Evolutionary conservation across 768 basidiomycete genomes (phyloP).

Genomic region (Trametes elegans): DNA sequence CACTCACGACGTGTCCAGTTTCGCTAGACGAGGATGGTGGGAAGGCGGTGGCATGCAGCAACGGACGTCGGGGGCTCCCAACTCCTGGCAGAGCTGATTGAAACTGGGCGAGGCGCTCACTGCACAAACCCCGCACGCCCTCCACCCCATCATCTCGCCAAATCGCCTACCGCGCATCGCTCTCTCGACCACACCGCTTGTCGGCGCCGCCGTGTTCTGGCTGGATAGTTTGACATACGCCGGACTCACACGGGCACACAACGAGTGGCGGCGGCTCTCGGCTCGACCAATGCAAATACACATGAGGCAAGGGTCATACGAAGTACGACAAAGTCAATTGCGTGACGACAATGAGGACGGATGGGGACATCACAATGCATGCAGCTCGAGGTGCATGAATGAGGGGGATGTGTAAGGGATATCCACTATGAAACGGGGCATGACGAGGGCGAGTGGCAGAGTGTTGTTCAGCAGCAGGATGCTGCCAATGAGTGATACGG

Average conservation of each 20-base stretch:
- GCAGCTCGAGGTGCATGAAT: too few relatives aligned
- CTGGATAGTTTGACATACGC: not conserved
- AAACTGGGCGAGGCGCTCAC: constrained; percentile 17
- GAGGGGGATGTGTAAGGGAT: too few relatives aligned
- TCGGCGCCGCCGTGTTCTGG: not conserved
- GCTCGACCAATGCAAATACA: too few relatives aligned
- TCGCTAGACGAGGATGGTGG: not conserved
- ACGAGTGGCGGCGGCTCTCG: not conserved
- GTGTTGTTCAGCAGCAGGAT: too few relatives aligned
- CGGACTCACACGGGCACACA: not conserved
- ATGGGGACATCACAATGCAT: too few relatives aligned
- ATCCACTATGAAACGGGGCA: too few relatives aligned
- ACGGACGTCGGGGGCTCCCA: not conserved
- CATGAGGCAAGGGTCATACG: too few relatives aligned
- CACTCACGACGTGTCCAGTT: too few relatives aligned
- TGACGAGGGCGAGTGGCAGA: too few relatives aligned
- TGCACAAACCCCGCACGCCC: not conserved
- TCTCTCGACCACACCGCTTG: not conserved
- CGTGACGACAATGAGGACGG: too few relatives aligned
- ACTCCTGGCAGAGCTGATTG: not conserved
- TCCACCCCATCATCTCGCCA: constrained; percentile 4
- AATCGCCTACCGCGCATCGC: not conserved
- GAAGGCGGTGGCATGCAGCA: constrained; percentile 10
- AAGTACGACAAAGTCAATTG: too few relatives aligned
- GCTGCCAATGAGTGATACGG: too few relatives aligned